A percentile compares a stretch with the other conserved stretches of the same genome.
Conservation (phyloP, 441 rosid species). For the Jatropha podagrica region DNA sequence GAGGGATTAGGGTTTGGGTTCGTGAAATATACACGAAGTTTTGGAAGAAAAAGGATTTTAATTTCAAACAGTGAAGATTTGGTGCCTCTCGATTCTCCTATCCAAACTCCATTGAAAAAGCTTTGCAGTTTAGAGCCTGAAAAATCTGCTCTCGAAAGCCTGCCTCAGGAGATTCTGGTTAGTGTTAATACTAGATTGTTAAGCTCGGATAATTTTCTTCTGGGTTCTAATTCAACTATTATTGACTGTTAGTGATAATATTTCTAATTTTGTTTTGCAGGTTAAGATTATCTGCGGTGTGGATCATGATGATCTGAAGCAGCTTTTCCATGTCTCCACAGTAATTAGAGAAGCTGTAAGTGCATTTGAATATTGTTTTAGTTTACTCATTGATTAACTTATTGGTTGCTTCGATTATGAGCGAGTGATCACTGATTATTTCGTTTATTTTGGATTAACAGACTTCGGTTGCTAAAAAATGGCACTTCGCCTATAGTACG, state of each 20-base stretch:
- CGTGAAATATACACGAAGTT: constrained; percentile 48
- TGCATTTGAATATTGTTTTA: neutral
- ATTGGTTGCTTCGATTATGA: neutral
- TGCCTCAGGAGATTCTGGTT: constrained; percentile 80
- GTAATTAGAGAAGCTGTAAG: constrained; percentile 81
- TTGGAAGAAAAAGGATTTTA: constrained; percentile 78
- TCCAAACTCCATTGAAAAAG: constrained; percentile 49
- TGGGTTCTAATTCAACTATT: neutral
- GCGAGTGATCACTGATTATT: neutral
- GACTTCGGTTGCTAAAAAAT: constrained; percentile 56
- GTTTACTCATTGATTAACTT: neutral
- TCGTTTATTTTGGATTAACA: constrained; percentile 27
- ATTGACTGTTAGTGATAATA: neutral
- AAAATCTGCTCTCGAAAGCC: constrained; percentile 52
- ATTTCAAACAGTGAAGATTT: constrained; percentile 32
- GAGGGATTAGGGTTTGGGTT: constrained; percentile 41
- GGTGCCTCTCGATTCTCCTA: neutral
- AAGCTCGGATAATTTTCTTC: neutral
- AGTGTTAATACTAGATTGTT: constrained; percentile 12
- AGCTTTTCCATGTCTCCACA: constrained; percentile 61
- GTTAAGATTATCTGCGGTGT: constrained; percentile 64
- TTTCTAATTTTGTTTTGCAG: constrained; percentile 36
- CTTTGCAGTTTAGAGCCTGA: constrained; percentile 37
- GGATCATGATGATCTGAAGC: constrained; percentile 70
- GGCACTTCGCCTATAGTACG: constrained; percentile 64